Evolutionary conservation across 495 filamentous ascomycete genomes (phyloP).

Genomic region (Xylaria nigripes): DNA sequence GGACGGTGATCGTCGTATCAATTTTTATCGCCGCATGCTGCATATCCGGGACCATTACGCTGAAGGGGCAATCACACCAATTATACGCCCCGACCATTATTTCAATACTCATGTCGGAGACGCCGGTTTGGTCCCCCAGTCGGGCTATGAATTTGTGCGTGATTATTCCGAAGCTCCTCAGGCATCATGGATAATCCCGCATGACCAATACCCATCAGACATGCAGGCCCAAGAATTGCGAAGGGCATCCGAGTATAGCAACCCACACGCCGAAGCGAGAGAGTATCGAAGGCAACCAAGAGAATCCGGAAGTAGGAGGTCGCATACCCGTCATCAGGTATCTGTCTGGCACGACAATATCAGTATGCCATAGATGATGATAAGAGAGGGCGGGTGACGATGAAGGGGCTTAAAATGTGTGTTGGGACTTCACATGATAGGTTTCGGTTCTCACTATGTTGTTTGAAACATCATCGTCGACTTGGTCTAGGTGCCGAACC

Average conservation of each 20-base stretch:
- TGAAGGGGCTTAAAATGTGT: background rate
- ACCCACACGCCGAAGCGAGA: background rate
- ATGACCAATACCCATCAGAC: slow-evolving; percentile 2
- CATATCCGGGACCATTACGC: slow-evolving; percentile 37
- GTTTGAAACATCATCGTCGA: background rate
- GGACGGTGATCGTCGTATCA: slow-evolving; percentile 5
- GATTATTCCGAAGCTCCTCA: slow-evolving; percentile 20
- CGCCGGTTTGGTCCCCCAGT: too few relatives aligned
- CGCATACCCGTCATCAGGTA: too few relatives aligned
- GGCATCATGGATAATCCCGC: background rate
- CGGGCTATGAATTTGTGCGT: too few relatives aligned
- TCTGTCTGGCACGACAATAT: too few relatives aligned
- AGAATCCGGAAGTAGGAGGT: background rate
- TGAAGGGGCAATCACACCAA: background rate
- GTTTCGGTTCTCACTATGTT: background rate
- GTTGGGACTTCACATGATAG: background rate
- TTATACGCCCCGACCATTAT: slow-evolving; percentile 36
- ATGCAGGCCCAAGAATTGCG: slow-evolving; percentile 1
- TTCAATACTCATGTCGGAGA: slow-evolving; percentile 28
- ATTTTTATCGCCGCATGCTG: slow-evolving; percentile 34
- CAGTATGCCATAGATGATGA: too few relatives aligned
- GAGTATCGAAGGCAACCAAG: background rate
- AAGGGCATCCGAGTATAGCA: background rate
- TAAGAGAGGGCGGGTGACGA: too few relatives aligned
- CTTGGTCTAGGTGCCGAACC: background rate